Evolutionary conservation across 2,329 filamentous ascomycete genomes (phyloP), one percentile per base, ranked within the genome.

Genomic region (Lachnellula hyalina): DNA sequence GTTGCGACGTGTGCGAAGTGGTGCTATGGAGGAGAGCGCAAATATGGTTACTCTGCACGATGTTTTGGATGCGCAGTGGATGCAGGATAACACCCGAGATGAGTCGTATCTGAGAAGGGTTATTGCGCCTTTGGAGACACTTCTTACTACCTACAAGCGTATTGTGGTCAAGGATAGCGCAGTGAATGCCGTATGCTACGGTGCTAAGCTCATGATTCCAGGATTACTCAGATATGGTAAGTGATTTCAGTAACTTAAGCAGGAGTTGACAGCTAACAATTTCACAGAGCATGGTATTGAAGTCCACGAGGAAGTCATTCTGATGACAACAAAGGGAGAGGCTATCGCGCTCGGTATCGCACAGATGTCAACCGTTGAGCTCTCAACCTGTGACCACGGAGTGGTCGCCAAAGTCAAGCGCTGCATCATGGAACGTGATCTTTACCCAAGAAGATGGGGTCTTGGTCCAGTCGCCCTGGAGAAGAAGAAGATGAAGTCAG

Each of bases 401-500:
- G 91, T 96, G 56, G 93, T 97, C 56, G 94, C 94, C 66, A 97
- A 96, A 81, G 90, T 99, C 72, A 99, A 99, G 86, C 87, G 94
- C 68, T 96, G 92, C 75, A 99, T 99, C 74, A 99, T 99, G 94
- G 94, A 99, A 81, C 89, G 94, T 67, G 94, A 97, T 72, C 81
- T 97, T 56, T 99, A 99, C 82, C 94, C 94, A 61, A 84, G 91
- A 72, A 82, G 93, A 79, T 99, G 94, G 94, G 94, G 94, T 63
- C 84, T 97, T 70, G 94, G 94, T 59, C 93, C 94, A 51, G 86
- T 93, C 57, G 94, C 94, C 49, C 77, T 87, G 48, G 91, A 97
- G 82, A 99, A 99, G 86, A 99, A 99, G 88, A 96, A 97, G 84
- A 85, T 99, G 80, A 97, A 97, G 85, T 90, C 92, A 51, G 89